Base-by-base conservation (phyloP, 768 basidiomycete genomes). In the Lactarius vividus region DNA sequence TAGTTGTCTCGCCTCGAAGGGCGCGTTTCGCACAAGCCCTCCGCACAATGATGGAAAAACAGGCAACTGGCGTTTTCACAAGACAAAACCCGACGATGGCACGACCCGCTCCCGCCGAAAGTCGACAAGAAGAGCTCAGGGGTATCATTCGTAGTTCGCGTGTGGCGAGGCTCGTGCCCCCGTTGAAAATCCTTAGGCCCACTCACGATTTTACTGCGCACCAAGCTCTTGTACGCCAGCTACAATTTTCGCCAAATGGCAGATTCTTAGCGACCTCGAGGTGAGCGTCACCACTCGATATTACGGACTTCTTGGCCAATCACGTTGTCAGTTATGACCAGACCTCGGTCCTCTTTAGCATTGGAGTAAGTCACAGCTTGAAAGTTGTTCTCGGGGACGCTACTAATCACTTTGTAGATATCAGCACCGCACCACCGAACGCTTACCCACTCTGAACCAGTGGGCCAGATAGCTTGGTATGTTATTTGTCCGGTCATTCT, bases 191-290 rank as follows among this genome's bases (percentile, higher is more conserved):
- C 52, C 72, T 91, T 69, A 79, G 81, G 59, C 74, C 82, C 9
- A 85, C 84, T 0, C 83, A 89, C 71, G 86, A 85, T 67, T 73
- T 89, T 26, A 81, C 82, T 11, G 85, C 85, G 4, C 90, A 91
- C 74, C 77, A 79, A 59, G 88, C 86, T 7, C 81, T 89, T 31
- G 89, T 91, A 18, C 75, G 85, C 58, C 87, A 90, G 73, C 73
- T 92, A 71, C 86, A 90, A 73, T 92, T 91, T 76, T 89, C 88
- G 1, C 89, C 88, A 1, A 84, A 90, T 73, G 89, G 90, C n/a
- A 85, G 81, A 72, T 89, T 83, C 71, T 73, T 91, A 69, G 90
- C 88, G 3, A 91, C 89, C 3, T 88, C 88, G 33, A 88, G 87
- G 83, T 87, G 69, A 55, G 63, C 52, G 49, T 39, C 23, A 23